Percentiles rank a stretch among this genome's conserved stretches.
phyloP scores from a whole-genome alignment of 148 eudicot genomes.

The Chenopodium suecicum region DNA sequence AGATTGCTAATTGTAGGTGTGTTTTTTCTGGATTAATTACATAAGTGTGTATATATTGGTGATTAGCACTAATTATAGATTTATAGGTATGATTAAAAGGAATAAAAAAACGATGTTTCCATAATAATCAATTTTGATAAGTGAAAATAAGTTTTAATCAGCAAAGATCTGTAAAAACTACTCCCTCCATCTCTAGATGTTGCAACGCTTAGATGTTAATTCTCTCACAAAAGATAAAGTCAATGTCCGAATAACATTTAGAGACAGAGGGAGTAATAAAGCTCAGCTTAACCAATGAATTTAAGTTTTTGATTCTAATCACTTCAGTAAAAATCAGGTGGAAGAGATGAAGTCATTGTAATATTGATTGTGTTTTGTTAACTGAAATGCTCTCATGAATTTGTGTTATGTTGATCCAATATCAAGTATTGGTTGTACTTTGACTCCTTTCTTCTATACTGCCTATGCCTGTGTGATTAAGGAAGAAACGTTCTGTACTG shows the following conservation, averaged over 20 bases:
- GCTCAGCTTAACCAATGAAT: too few relatives aligned
- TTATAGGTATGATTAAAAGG: too few relatives aligned
- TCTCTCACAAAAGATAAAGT: too few relatives aligned
- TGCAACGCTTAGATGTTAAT: too few relatives aligned
- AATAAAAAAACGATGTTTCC: too few relatives aligned
- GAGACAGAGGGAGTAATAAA: too few relatives aligned
- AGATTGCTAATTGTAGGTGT: constrained; percentile 5
- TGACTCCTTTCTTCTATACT: neutral
- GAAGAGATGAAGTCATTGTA: neutral
- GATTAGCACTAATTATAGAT: neutral
- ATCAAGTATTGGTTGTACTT: too few relatives aligned
- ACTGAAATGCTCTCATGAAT: neutral
- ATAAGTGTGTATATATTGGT: neutral
- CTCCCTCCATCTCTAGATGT: too few relatives aligned
- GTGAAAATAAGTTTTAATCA: neutral
- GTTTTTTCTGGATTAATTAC: neutral
- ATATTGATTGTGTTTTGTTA: neutral
- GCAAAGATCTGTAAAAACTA: neutral
- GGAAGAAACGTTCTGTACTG: neutral
- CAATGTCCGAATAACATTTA: too few relatives aligned
- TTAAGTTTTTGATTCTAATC: neutral
- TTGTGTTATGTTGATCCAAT: neutral
- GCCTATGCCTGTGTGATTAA: too few relatives aligned
- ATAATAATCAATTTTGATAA: neutral
- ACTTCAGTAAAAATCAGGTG: neutral